Evolutionary conservation across 129 eudicot species (phyloP).

Genomic region (Helichrysum umbraculigerum): DNA sequence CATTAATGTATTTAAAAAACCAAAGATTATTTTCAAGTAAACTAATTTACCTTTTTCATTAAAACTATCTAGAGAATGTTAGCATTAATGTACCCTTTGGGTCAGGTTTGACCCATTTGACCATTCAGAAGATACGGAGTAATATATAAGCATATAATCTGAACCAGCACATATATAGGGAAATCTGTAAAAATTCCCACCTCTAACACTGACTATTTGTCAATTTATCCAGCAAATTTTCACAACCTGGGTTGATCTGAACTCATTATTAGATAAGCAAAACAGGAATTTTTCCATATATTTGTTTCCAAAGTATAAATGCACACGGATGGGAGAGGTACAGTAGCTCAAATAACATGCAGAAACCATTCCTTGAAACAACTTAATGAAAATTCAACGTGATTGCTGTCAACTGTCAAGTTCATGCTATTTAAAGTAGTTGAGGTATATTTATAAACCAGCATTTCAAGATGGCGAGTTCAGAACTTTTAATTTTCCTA

Average conservation of each 20-base stretch:
- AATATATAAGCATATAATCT: background rate
- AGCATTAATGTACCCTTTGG: too few relatives aligned
- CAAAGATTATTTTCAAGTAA: too few relatives aligned
- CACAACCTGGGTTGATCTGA: background rate
- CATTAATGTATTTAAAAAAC: too few relatives aligned
- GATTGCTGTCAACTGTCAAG: background rate
- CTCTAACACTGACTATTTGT: background rate
- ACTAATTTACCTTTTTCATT: too few relatives aligned
- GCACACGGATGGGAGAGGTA: background rate
- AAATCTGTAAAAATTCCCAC: background rate
- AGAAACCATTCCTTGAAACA: background rate
- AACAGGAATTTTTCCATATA: background rate
- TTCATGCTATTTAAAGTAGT: background rate
- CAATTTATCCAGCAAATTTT: background rate
- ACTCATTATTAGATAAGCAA: background rate
- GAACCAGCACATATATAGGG: background rate
- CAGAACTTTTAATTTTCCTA: too few relatives aligned
- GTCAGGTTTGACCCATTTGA: too few relatives aligned
- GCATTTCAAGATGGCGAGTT: background rate
- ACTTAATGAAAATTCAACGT: background rate
- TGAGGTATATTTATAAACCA: background rate
- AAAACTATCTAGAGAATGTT: too few relatives aligned
- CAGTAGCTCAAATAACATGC: background rate
- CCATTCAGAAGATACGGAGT: too few relatives aligned
- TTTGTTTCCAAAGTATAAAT: background rate